A percentile compares a stretch with the other conserved stretches of the same genome.
These are phyloP conservation scores for Leonotis leonurus DNA, from an alignment of 257 asterid genomes.

Conservation along the genomic window DNA sequence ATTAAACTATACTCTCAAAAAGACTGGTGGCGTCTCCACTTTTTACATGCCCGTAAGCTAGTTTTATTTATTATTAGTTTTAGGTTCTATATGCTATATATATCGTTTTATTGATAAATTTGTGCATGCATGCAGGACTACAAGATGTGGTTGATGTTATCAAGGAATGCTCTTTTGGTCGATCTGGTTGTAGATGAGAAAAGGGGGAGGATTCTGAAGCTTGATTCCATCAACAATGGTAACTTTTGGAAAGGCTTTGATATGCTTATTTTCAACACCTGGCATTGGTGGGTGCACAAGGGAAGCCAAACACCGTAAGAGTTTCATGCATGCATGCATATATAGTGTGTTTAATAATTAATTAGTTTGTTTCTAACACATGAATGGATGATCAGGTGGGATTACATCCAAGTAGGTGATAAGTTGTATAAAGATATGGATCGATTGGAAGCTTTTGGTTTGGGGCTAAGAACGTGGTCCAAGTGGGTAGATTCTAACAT, in stretches of 20 bases:
- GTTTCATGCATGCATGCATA: too few species aligned
- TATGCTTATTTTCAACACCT: conserved; percentile 68
- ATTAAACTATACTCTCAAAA: conserved; percentile 30
- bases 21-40: conserved; percentile 40
- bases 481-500: conserved; percentile 66
- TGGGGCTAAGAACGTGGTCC: conserved; percentile 68
- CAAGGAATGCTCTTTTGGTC: conserved; percentile 57
- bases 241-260: conserved; percentile 57
- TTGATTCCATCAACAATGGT: conserved; percentile 58
- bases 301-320: conserved; percentile 58
- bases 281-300: conserved; percentile 94
- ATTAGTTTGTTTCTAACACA: neutral
- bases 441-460: conserved; percentile 48
- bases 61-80: neutral
- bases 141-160: conserved; percentile 42
- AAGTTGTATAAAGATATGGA: conserved; percentile 53
- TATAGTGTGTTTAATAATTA: neutral
- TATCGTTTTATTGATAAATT: too few species aligned
- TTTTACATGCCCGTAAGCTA: conserved; percentile 35
- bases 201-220: conserved; percentile 42
- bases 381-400: conserved; percentile 70
- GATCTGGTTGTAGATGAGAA: conserved; percentile 43
- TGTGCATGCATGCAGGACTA: conserved; percentile 37
- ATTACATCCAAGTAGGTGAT: conserved; percentile 46
- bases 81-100: neutral